Evolutionary conservation across 129 eudicot species (phyloP), one percentile per base, ranked within the genome.

Genomic region (Artemisia tridentata): DNA sequence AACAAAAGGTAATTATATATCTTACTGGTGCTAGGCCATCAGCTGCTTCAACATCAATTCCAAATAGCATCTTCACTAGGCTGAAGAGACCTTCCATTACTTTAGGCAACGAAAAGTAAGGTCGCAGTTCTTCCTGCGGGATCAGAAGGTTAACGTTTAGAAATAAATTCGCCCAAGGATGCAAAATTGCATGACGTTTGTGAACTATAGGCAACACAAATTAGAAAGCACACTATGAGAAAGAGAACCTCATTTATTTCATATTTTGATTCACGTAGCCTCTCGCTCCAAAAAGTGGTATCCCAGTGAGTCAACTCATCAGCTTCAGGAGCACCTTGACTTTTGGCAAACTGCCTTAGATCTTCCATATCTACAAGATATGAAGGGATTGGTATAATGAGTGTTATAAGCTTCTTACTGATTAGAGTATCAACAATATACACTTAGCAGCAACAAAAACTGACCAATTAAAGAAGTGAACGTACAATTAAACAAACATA

Each of bases 41-140:
- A 69, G 90, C 95, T 61, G 86, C 68, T 75, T 80, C 92, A 76
- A 93, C 78, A 52, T 79, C 80, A 78, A 93, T 79, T 29, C 84
- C 98, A 70, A 93, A 93, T 49, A 93, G 82, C 86, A 69, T 89
- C 79, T 89, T 89, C 52, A 88, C 96, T 38, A 93, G 92, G 77
- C 56, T 87, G 69, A 93, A 93, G 75, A 93, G 92, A 47, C 98
- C 98, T 70, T 93, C 98, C 98, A 93, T 89, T 56, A 93, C 95
- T 86, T 87, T 89, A 31, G 98, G 98, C 78, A 93, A 79, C 45
- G 98, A 89, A 71, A 93, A 93, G 82, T 89, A 93, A 47, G 96
- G 98, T 12, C 98, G 88, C 61, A 93, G 47, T 65, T 93, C 98
- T 83, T 93, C 98, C 98, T 92, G 86, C 60, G 80, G 13, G 52